Conservation (phyloP, 2,329 filamentous ascomycete genomes). For the Periconia sp. region DNA sequence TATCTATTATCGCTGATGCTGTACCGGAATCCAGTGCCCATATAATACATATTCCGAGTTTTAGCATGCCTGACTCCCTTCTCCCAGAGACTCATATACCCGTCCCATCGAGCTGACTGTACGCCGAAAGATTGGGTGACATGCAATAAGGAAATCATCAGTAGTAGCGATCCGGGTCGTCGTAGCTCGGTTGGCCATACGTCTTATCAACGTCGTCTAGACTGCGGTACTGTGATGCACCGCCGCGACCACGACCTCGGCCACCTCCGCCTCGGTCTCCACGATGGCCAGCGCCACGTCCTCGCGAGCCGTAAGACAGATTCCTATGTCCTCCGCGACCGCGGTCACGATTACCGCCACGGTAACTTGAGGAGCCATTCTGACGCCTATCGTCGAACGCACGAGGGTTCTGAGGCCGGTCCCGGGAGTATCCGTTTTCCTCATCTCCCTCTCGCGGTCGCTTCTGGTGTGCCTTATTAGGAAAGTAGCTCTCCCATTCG, state of each 20-base stretch:
- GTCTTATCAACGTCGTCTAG: conserved; percentile 50
- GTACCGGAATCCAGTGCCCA: too few relatives aligned
- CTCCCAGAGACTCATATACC: neutral
- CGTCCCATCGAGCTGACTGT: neutral
- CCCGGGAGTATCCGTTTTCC: conserved; percentile 51
- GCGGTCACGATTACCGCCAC: conserved; percentile 41
- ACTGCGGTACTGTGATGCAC: conserved; percentile 47
- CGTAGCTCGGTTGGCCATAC: conserved; percentile 35
- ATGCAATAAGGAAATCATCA: conserved; percentile 14
- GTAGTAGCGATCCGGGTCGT: conserved; percentile 43
- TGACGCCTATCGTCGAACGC: conserved; percentile 32
- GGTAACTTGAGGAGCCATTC: conserved; percentile 17
- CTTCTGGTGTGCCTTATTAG: conserved; percentile 61
- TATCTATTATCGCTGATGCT: too few relatives aligned
- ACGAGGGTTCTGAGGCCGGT: conserved; percentile 30
- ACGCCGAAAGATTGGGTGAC: neutral
- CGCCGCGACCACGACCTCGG: conserved; percentile 38
- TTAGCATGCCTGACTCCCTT: too few relatives aligned
- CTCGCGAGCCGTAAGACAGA: conserved; percentile 35
- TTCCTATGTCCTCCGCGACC: conserved; percentile 36
- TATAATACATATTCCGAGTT: too few relatives aligned
- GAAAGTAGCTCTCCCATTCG: conserved; percentile 67
- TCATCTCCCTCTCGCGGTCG: conserved; percentile 46
- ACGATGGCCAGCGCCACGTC: conserved; percentile 52
- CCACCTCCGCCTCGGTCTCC: conserved; percentile 46